Evolutionary conservation across 2,329 filamentous ascomycete species (phyloP).

Genomic region (Talaromyces sp.): DNA sequence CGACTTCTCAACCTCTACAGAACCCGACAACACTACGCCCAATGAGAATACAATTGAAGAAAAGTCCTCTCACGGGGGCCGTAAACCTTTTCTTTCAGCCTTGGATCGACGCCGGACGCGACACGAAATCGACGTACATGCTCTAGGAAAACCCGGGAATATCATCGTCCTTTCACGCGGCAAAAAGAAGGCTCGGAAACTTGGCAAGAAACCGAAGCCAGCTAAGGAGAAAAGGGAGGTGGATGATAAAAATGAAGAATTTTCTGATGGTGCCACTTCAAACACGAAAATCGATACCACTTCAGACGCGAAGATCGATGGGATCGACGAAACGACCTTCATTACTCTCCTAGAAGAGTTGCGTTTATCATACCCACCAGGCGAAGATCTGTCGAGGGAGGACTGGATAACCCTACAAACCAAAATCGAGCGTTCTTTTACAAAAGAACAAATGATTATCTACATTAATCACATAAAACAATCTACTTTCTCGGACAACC

Average conservation of each 20-base stretch:
- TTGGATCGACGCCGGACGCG: background rate
- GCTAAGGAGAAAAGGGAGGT: background rate
- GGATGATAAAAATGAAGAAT: background rate
- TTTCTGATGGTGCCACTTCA: constrained; percentile 13
- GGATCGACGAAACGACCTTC: constrained; percentile 15
- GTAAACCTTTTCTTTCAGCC: background rate
- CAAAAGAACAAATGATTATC: constrained; percentile 24
- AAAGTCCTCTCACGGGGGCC: background rate
- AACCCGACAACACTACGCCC: background rate
- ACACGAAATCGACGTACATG: constrained; percentile 25
- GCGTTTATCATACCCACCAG: constrained; percentile 17
- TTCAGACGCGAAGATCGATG: constrained; percentile 14
- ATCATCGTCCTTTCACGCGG: constrained; percentile 30
- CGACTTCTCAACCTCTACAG: constrained; percentile 4
- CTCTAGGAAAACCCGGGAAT: constrained; percentile 33
- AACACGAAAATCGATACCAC: constrained; percentile 11
- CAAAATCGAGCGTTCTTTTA: constrained; percentile 30
- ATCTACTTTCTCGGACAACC: background rate
- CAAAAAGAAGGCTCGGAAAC: constrained; percentile 9
- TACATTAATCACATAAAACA: constrained; percentile 20
- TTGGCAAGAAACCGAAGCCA: background rate
- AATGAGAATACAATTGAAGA: background rate
- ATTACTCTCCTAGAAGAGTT: constrained; percentile 24
- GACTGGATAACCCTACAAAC: constrained; percentile 28
- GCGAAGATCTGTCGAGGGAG: constrained; percentile 19